phyloP scores from a whole-genome alignment of 176 grass and related monocot genomes.

The Cocos nucifera region DNA sequence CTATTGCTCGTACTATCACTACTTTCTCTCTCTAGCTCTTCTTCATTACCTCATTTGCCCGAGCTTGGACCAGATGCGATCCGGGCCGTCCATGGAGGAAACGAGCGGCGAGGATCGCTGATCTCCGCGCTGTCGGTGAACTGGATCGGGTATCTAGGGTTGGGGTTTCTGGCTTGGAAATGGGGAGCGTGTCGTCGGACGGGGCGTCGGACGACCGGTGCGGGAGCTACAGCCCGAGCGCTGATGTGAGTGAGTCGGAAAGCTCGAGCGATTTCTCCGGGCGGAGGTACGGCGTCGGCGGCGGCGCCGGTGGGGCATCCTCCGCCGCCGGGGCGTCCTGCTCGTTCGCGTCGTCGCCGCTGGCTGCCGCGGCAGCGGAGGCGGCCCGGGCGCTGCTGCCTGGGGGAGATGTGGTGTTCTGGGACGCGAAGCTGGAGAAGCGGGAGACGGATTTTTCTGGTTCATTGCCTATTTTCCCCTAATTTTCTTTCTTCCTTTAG shows the following conservation, averaged over 20 bases:
- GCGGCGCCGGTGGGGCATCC: slow-evolving; percentile 28
- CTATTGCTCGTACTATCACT: not conserved
- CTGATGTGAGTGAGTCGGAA: slow-evolving; percentile 92
- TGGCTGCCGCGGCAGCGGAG: slow-evolving; percentile 20
- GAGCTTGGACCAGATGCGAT: too few species aligned
- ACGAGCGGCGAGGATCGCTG: too few species aligned
- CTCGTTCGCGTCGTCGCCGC: slow-evolving; percentile 48
- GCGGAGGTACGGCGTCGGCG: slow-evolving; percentile 32
- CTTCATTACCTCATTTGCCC: not conserved
- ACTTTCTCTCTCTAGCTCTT: not conserved
- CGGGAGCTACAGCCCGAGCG: slow-evolving; percentile 88
- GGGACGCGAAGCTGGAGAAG: slow-evolving; percentile 8
- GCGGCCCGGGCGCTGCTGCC: slow-evolving; percentile 5
- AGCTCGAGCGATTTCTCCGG: slow-evolving; percentile 70
- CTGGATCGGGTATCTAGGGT: too few species aligned
- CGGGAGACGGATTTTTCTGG: slow-evolving; percentile 4
- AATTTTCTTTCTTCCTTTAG: slow-evolving; percentile 1
- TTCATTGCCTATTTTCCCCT: not conserved
- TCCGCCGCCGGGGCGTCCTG: slow-evolving; percentile 47
- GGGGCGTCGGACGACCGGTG: slow-evolving; percentile 61
- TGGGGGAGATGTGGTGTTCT: not conserved
- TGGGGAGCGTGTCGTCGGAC: slow-evolving; percentile 76
- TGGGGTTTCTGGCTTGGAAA: slow-evolving; percentile 6
- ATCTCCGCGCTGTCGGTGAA: too few species aligned
- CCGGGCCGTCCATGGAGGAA: too few species aligned